Evolutionary conservation across 352 stramenopile genomes (phyloP).

Genomic region (Globisporangium spinosum): DNA sequence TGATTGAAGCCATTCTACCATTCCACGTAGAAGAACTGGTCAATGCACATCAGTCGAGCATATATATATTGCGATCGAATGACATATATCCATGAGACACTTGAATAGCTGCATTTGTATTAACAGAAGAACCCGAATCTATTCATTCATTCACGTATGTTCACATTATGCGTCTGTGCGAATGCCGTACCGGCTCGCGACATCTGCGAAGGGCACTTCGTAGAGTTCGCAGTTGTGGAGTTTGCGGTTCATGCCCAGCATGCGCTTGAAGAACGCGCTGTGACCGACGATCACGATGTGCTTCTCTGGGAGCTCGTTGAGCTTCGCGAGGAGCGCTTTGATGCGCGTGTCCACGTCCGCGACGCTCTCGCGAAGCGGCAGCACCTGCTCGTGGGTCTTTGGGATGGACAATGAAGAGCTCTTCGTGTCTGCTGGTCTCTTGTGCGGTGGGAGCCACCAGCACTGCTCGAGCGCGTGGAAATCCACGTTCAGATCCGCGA

Average conservation of each 20-base stretch:
- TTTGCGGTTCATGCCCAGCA: constrained; percentile 77
- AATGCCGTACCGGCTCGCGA: constrained; percentile 23
- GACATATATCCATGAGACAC: background rate
- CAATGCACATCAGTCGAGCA: background rate
- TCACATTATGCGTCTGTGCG: background rate
- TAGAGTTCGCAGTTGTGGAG: constrained; percentile 80
- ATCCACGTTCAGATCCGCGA: constrained; percentile 29
- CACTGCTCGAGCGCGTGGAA: constrained; percentile 42
- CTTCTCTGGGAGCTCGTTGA: constrained; percentile 52
- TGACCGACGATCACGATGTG: constrained; percentile 82
- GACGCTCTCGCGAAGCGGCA: constrained; percentile 51
- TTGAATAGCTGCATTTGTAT: background rate
- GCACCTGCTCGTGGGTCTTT: constrained; percentile 41
- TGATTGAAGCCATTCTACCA: background rate
- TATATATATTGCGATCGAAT: background rate
- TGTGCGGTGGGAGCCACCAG: constrained; percentile 63
- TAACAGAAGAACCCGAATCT: background rate
- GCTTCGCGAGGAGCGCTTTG: constrained; percentile 44
- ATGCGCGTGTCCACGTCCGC: constrained; percentile 67
- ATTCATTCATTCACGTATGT: background rate
- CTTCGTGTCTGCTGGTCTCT: constrained; percentile 23
- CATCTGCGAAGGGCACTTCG: constrained; percentile 31
- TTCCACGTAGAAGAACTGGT: background rate
- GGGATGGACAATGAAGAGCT: constrained; percentile 17
- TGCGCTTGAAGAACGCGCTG: constrained; percentile 83